These are phyloP conservation scores for Chaetomium sp. DNA, from an alignment of 2,329 filamentous ascomycete genomes.

Conservation along the genomic window DNA sequence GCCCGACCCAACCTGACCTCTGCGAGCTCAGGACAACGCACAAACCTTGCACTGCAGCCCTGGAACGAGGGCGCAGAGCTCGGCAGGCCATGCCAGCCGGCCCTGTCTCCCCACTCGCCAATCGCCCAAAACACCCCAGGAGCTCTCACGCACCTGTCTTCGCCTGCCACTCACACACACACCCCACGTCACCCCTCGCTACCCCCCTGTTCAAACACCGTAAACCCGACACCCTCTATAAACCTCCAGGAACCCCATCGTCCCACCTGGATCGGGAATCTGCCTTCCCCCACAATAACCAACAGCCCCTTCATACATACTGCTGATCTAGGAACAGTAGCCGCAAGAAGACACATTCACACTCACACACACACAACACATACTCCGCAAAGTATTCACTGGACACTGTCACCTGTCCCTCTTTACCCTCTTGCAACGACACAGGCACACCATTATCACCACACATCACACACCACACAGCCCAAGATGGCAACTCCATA, in stretches of 20 bases:
- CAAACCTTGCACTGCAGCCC: constrained; percentile 19
- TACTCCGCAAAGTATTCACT: not conserved
- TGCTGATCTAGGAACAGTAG: not conserved
- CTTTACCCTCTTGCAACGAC: not conserved
- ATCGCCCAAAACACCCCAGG: not conserved
- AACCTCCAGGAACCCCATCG: not conserved
- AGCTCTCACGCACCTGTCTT: not conserved
- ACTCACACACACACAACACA: constrained; percentile 15
- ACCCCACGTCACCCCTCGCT: constrained; percentile 7
- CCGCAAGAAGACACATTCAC: not conserved
- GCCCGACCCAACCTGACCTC: constrained; percentile 24
- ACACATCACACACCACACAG: constrained; percentile 2
- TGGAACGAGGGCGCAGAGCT: constrained; percentile 11
- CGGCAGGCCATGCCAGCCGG: constrained; percentile 15
- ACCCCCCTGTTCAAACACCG: not conserved
- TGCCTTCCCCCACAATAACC: constrained; percentile 11
- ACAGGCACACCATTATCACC: not conserved
- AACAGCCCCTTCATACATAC: not conserved
- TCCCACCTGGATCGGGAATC: constrained; percentile 7
- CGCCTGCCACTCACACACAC: not conserved
- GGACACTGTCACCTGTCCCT: too few species aligned
- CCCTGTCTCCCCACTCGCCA: constrained; percentile 12
- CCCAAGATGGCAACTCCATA: constrained; percentile 29
- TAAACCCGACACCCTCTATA: constrained; percentile 4
- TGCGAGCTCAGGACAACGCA: constrained; percentile 20